phyloP scores from a whole-genome alignment of 1,284 basidiomycete species.

The Marasmius fiardii region DNA sequence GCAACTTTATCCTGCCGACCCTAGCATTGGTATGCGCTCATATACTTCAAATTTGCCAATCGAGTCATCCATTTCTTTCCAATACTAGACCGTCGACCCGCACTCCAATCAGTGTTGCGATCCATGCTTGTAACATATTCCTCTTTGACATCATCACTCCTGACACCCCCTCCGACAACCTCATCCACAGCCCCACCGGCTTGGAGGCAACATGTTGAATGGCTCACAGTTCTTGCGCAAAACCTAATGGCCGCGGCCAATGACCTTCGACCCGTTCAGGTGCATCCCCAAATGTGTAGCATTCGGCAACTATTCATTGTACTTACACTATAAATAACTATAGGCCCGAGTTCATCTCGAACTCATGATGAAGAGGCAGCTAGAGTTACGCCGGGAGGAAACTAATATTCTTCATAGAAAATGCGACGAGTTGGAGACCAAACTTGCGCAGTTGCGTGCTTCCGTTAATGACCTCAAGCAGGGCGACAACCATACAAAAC shows the following conservation, averaged over 20 bases:
- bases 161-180: constrained; percentile 56
- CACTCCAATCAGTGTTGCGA: constrained; percentile 59
- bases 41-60: neutral
- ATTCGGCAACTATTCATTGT: neutral
- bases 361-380: constrained; percentile 70
- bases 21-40: constrained; percentile 49
- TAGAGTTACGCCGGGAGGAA: constrained; percentile 67
- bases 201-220: constrained; percentile 70
- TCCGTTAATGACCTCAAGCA: constrained; percentile 25
- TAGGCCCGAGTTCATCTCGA: constrained; percentile 73
- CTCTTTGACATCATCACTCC: constrained; percentile 55
- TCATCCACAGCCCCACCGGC: constrained; percentile 50
- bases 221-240: constrained; percentile 72
- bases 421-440: constrained; percentile 65
- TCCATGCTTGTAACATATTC: constrained; percentile 74
- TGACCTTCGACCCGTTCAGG: constrained; percentile 78
- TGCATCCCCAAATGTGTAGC: constrained; percentile 21
- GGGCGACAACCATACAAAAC: neutral
- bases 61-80: constrained; percentile 5
- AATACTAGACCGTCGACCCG: constrained; percentile 66
- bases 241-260: constrained; percentile 82
- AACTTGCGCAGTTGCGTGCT: constrained; percentile 49
- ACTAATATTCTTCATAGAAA: constrained; percentile 60
- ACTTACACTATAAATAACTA: constrained; percentile 6
- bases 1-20: constrained; percentile 71